Conservation (phyloP, 2,329 filamentous ascomycete genomes). For the Aureobasidium sp. region DNA sequence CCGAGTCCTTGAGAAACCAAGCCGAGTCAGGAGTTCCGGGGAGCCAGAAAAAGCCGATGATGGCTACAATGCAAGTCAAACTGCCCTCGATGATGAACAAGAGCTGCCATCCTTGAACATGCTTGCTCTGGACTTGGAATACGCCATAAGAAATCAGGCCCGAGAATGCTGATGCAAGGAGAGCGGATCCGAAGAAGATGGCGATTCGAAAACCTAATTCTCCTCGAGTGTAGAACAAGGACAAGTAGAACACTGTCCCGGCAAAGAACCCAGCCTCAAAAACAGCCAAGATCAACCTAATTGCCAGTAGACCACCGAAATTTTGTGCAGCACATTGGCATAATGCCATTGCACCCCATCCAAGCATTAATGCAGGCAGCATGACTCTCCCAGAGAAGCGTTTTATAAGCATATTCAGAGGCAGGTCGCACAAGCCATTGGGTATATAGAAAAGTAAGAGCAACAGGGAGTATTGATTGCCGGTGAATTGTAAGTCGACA, state of each 20-base stretch:
- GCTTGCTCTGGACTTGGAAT: conserved; percentile 42
- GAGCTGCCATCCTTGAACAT: conserved; percentile 43
- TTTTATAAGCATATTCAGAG: conserved; percentile 44
- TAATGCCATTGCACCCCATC: conserved; percentile 44
- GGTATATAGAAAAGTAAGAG: conserved; percentile 48
- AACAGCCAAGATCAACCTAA: conserved; percentile 44
- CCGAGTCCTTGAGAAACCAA: conserved; percentile 34
- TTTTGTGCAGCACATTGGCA: conserved; percentile 43
- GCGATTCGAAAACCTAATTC: conserved; percentile 40
- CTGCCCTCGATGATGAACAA: conserved; percentile 38
- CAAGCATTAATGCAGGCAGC: conserved; percentile 39
- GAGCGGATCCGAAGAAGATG: conserved; percentile 39
- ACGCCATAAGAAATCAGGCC: conserved; percentile 39
- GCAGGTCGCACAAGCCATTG: conserved; percentile 44
- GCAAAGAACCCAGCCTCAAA: conserved; percentile 51
- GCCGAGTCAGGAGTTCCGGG: conserved; percentile 30
- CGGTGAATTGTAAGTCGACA: conserved; percentile 37
- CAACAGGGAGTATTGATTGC: conserved; percentile 39
- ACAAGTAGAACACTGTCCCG: conserved; percentile 48
- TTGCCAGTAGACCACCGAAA: conserved; percentile 44
- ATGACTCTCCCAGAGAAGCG: conserved; percentile 40
- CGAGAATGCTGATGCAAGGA: conserved; percentile 36
- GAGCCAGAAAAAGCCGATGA: conserved; percentile 31
- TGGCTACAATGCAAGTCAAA: conserved; percentile 29
- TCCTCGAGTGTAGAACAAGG: conserved; percentile 41